Base-by-base conservation (phyloP, 805 yeast species). In the Ogataea dorogensis region DNA sequence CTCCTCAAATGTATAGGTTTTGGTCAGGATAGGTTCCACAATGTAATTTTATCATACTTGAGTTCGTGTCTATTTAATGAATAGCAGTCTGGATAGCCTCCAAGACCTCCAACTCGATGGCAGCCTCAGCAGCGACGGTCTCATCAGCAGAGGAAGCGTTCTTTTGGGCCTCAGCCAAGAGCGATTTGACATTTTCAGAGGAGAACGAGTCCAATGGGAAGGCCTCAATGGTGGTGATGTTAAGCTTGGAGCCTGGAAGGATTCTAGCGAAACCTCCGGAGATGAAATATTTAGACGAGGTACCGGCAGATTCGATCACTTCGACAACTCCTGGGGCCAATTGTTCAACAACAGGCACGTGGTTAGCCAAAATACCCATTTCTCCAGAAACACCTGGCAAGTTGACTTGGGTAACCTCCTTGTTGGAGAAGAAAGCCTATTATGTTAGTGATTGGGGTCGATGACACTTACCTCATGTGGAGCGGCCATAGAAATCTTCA, bases 251-350 rank as follows among this genome's bases (percentile, higher is more conserved):
- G 59, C 86, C 94, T 68, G 96, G 97, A 65, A 86, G 89, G 50
- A 93, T 95, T 40, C 95, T 79, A 43, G 96, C 98, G 58, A 91
- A 85, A 53, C 98, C 98, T 51, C 98, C 98, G 46, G 94, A 78
- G 50, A 91, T 88, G 56, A 91, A 93, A 74, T 67, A 91, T 67
- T 85, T 86, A 62, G 77, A 70, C 49, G 83, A 65, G 55, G 84
- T 84, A 43, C 75, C 73, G 38, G 83, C 65, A 58, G 79, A 75
- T 66, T 86, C 91, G 51, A 86, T 82, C 60, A 93, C 79, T 67
- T 89, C 96, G 56, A 93, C 83, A 45, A 93, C 75, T 67, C 98
- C 98, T 54, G 98, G 96, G 60, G 81, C 77, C 64, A 93, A 80
- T 75, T 93, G 95, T 72, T 93, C 98, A 49, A 91, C 87, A 56